Evolutionary conservation across 106 monocot genomes (phyloP), one percentile per base, ranked within the genome.

Genomic region (Phalaenopsis aphrodite): DNA sequence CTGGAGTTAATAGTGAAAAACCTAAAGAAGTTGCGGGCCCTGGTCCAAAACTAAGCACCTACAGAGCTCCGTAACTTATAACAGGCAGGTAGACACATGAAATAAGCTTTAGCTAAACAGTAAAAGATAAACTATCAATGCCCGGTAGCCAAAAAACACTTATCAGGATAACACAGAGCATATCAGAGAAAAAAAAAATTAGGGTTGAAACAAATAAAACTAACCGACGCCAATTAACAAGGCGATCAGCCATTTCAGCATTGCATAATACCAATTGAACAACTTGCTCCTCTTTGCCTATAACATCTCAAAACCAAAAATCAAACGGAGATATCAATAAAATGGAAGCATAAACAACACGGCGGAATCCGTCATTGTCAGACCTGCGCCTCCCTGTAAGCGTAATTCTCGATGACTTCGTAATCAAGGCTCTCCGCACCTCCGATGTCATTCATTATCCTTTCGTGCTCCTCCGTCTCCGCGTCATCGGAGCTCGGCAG

Each of bases 351-450:
- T 46, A 37, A 81, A 73, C 5, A 77, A 69, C 39, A 77, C 48
- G 42, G 41, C 18, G 10, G 52, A 46, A 67, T 16, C 48, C 55
- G 21, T 77, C 14, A 77, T 61, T 76, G 7, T 64, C 23, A 14
- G 52, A 94, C 96, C 94, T 97, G 97, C 74, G 86, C 86, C 81
- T 94, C 94, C 84, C 87, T 81, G 84, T 97, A 97, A 52, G 94
- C 97, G 43, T 89, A 83, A 75, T 97, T 97, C 90, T 97, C 97
- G 57, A 97, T 86, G 17, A 97, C 85, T 84, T 97, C 97, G 85
- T 97, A 97, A 78, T 97, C 97, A 19, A 97, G 90, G 81, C 97
- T 97, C 88, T 97, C 97, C 3, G 83, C 80, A 16, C 84, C 85
- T 19, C 79, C 87, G 41, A 78, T 68, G 67, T 77, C 80, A 73